phyloP scores from a whole-genome alignment of 495 filamentous ascomycete genomes.

The Penicillium pancosmium region DNA sequence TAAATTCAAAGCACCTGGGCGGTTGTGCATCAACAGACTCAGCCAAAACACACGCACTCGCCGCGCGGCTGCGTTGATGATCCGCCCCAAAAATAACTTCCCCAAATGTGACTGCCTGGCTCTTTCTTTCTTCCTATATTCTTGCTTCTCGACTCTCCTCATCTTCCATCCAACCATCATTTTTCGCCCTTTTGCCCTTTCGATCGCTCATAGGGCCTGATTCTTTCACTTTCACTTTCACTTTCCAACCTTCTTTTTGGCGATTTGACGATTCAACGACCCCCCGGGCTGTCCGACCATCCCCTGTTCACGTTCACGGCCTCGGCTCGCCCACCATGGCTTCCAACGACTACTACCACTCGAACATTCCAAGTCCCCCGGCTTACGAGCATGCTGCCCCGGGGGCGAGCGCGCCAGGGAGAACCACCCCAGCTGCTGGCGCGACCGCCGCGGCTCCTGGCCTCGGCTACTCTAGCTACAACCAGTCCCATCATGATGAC shows the following conservation, averaged over 20 bases:
- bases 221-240: background rate
- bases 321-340: conserved; percentile 62
- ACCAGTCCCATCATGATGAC: conserved; percentile 32
- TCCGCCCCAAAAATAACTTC: conserved; percentile 33
- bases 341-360: conserved; percentile 78
- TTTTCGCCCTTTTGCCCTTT: background rate
- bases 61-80: conserved; percentile 34
- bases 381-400: conserved; percentile 47
- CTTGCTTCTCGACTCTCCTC: background rate
- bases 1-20: background rate
- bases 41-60: conserved; percentile 4
- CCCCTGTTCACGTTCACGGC: conserved; percentile 9
- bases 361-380: conserved; percentile 43
- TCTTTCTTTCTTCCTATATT: conserved; percentile 12
- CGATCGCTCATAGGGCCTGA: background rate
- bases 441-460: conserved; percentile 29
- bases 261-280: conserved; percentile 7
- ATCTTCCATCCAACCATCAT: conserved; percentile 7
- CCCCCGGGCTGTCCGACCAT: background rate
- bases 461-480: conserved; percentile 32
- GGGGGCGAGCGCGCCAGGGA: conserved; percentile 27
- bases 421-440: conserved; percentile 33
- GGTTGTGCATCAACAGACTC: too few relatives aligned
- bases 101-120: conserved; percentile 30
- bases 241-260: background rate